Conservation (phyloP, 2,329 filamentous ascomycete genomes). For the Botrytis deweyae region DNA sequence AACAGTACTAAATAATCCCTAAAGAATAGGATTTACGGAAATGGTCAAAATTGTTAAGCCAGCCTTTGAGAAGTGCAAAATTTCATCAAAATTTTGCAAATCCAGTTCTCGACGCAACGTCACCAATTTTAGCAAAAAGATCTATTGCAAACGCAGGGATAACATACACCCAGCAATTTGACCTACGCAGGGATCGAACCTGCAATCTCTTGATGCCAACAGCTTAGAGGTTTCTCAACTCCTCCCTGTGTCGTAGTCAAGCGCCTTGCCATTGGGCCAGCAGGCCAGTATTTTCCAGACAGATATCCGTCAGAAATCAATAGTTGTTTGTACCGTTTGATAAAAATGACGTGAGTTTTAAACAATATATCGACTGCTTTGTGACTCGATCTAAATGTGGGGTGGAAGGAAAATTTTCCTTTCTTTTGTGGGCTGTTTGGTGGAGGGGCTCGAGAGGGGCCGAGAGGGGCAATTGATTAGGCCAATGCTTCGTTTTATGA, state of each 20-base stretch:
- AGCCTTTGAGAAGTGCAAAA: not conserved
- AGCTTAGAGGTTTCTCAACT: not conserved
- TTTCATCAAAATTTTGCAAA: not conserved
- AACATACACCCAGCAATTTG: not conserved
- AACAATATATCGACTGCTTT: not conserved
- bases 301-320: rapidly evolving
- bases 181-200: slow-evolving; percentile 43
- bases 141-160: no score
- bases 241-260: slow-evolving; percentile 12
- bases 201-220: slow-evolving; percentile 47
- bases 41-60: not conserved
- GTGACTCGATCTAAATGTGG: not conserved
- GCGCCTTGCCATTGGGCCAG: slow-evolving; percentile 24
- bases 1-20: not conserved
- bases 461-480: not conserved
- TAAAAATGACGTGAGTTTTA: rapidly evolving
- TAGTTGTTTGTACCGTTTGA: not conserved
- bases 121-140: not conserved
- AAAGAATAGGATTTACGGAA: not conserved
- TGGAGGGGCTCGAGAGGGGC: not conserved
- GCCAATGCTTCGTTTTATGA: not conserved
- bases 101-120: not conserved
- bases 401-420: not conserved
- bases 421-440: not conserved
- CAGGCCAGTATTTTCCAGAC: slow-evolving; percentile 1